Evolutionary conservation across 352 stramenopile genomes (phyloP).

Genomic region (Phytophthora podocarpi): DNA sequence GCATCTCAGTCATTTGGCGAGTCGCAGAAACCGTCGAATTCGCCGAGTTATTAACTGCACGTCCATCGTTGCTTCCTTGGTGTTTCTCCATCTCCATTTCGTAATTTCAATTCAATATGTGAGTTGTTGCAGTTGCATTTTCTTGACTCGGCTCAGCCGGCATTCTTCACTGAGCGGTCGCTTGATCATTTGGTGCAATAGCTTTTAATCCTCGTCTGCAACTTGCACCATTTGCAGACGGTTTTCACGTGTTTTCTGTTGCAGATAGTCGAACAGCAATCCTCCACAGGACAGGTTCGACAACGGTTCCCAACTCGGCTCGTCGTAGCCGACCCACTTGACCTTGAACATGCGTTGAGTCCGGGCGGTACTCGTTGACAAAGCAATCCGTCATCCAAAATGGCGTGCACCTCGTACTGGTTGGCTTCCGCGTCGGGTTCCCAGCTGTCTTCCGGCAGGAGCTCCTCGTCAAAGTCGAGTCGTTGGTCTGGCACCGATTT

Average conservation of each 20-base stretch:
- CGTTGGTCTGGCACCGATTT: not conserved
- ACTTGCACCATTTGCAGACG: slow-evolving; percentile 3
- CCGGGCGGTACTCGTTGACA: not conserved
- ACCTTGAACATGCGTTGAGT: not conserved
- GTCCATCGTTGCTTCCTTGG: no score
- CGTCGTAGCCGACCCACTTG: not conserved
- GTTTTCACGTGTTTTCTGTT: not conserved
- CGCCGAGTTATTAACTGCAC: no score
- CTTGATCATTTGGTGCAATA: no score
- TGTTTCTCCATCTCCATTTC: no score
- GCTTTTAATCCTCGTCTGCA: not conserved
- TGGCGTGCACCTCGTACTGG: not conserved
- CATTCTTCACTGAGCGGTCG: no score
- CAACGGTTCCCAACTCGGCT: not conserved
- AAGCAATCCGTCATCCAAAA: not conserved
- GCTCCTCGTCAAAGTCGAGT: not conserved
- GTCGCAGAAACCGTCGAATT: no score
- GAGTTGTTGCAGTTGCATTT: not conserved
- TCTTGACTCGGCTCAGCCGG: not conserved
- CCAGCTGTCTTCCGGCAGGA: not conserved
- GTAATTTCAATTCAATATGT: not conserved
- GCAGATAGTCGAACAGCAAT: not conserved
- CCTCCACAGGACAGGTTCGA: not conserved
- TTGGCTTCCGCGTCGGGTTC: not conserved
- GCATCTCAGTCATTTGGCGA: no score